A percentile compares a stretch with the other conserved stretches of the same genome.
Conservation (phyloP, 257 asterid genomes). For the Echites panduratus region DNA sequence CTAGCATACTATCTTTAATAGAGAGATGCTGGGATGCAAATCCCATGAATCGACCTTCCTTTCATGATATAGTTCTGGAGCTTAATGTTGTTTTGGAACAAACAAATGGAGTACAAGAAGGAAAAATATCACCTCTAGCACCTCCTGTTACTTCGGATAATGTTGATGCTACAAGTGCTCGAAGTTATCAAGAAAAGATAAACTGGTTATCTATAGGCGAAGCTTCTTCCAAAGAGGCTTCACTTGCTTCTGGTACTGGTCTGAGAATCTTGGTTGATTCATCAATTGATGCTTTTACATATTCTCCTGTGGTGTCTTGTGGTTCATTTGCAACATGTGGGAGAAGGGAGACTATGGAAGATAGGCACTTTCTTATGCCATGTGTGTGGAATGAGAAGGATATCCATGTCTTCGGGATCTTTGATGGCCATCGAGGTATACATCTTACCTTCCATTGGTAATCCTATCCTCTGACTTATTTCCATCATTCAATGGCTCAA, state of each 20-base stretch:
- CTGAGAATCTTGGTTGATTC: constrained; percentile 34
- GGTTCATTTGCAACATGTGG: constrained; percentile 94
- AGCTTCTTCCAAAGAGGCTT: constrained; percentile 29
- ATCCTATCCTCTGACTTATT: neutral
- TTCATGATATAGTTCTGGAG: constrained; percentile 58
- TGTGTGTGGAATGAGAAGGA: constrained; percentile 39
- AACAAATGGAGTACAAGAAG: constrained; percentile 20
- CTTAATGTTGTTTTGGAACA: constrained; percentile 42
- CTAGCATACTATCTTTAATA: constrained; percentile 53
- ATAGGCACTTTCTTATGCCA: constrained; percentile 67
- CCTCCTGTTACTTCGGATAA: constrained; percentile 22
- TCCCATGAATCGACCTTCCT: constrained; percentile 68
- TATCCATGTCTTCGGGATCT: constrained; percentile 74
- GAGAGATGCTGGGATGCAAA: constrained; percentile 73
- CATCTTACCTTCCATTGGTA: constrained; percentile 14
- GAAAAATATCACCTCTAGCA: constrained; percentile 17
- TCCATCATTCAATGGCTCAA: neutral
- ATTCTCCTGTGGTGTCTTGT: constrained; percentile 70
- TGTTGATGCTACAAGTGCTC: constrained; percentile 22
- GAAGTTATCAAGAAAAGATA: constrained; percentile 50
- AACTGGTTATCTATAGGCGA: constrained; percentile 77
- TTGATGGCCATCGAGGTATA: constrained; percentile 98
- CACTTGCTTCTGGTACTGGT: constrained; percentile 32
- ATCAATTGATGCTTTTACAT: constrained; percentile 33
- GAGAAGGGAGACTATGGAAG: constrained; percentile 97